Base-by-base conservation (phyloP, 148 eudicot genomes). In the Chenopodium quinoa region DNA sequence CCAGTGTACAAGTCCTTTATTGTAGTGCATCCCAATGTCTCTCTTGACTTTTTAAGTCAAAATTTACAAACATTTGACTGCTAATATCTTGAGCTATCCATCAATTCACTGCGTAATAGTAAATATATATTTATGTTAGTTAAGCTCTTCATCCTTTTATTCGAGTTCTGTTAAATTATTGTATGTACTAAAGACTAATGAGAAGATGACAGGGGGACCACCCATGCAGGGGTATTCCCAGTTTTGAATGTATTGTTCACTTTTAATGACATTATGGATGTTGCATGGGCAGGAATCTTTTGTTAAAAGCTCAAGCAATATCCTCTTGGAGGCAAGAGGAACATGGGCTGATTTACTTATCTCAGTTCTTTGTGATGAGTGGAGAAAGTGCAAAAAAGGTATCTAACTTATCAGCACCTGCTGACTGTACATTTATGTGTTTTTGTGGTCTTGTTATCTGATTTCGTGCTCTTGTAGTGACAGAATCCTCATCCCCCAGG, bases 341-440 rank as follows among this genome's bases (percentile, higher is more conserved):
- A 76, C 86, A 71, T 96, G 99, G 99, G 81, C 89, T 82, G 99
- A 93, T 90, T 74, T 86, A 73, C 92, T 96, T 75, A 79, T 92
- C 73, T 86, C 87, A 60, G 88, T 93, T 79, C 83, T 96, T 58
- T 87, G 91, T 84, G 93, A 93, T 82, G 97, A 96, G 87, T 96
- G 99, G 99, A 91, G 90, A 77, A 96, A 89, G 81, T 96, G 98
- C 90, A 96, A 96, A 90, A 90, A 90, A 92, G 98, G 99, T 96
- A 87, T 77, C 75, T 64, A 25, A 77, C 82, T 25, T 79, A 20
- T 2, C 48, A 71, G 52, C 48, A 32, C 46, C 25, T 56, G 25
- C 46, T 73, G 40, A 52, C 52, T 7, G 31, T 75, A 66, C 52
- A 22, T 79, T 79, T 22, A 62, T 75, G 78, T 23, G 46, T 46